phyloP scores from a whole-genome alignment of 2,329 filamentous ascomycete genomes.

The Colletotrichum sp. region DNA sequence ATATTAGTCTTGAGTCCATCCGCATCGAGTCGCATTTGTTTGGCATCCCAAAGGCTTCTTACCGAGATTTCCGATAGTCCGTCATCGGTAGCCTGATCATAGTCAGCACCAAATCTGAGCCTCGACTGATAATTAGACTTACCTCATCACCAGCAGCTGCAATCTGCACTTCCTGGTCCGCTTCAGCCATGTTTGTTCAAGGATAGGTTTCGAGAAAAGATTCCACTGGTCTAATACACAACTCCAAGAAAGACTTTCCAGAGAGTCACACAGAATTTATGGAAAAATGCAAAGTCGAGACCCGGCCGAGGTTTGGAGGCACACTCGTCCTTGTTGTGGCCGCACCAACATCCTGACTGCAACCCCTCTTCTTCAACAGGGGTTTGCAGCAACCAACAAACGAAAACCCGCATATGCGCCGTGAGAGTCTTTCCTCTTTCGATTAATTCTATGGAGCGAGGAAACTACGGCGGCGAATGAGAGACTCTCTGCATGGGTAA shows the following conservation, averaged over 20 bases:
- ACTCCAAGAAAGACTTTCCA: background rate
- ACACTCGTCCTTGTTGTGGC: background rate
- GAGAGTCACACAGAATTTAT: background rate
- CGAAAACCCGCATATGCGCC: background rate
- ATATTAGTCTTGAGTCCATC: background rate
- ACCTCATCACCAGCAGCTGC: background rate
- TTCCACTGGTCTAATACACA: background rate
- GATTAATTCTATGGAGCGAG: background rate
- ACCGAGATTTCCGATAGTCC: background rate
- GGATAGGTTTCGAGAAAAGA: background rate
- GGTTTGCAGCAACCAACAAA: background rate
- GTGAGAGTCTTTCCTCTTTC: background rate
- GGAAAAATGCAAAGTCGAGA: background rate
- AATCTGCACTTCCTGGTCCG: background rate
- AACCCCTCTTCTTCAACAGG: background rate
- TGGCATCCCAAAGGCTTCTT: background rate
- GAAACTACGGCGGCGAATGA: background rate
- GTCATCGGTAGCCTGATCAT: rapidly evolving
- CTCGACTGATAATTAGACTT: background rate
- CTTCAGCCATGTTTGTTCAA: background rate
- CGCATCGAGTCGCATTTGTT: background rate
- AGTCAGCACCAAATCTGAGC: background rate
- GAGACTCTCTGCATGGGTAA: background rate
- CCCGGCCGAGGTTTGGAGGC: background rate
- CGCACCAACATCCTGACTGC: background rate